Percentiles rank a stretch among this genome's conserved stretches.
These are phyloP conservation scores for Fusarium sp. DNA, from an alignment of 2,329 filamentous ascomycete species.

Conservation along the genomic window DNA sequence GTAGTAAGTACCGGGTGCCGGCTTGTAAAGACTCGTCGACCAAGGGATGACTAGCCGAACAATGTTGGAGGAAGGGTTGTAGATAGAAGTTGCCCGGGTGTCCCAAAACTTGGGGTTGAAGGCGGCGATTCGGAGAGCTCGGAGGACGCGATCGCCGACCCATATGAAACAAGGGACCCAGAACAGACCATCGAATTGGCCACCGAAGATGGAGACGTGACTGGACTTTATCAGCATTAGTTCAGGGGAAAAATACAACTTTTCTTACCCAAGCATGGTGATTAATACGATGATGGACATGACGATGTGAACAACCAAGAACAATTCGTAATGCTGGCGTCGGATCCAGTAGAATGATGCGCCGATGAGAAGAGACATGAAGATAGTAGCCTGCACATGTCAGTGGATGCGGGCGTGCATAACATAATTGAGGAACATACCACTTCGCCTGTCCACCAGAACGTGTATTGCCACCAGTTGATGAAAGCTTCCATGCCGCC, in stretches of 20 bases:
- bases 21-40: conserved; percentile 49
- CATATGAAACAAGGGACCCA: conserved; percentile 64
- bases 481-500: conserved; percentile 53
- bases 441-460: conserved; percentile 64
- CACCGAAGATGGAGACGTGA: conserved; percentile 65
- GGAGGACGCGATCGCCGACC: conserved; percentile 61
- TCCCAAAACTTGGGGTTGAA: conserved; percentile 56
- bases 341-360: conserved; percentile 66
- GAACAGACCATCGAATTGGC: conserved; percentile 61
- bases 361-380: conserved; percentile 59
- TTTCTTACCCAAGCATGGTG: conserved; percentile 63
- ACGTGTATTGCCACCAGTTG: conserved; percentile 56
- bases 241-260: accelerated
- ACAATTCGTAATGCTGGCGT: conserved; percentile 64
- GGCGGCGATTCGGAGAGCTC: conserved; percentile 56
- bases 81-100: conserved; percentile 51
- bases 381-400: conserved; percentile 52
- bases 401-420: accelerated
- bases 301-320: conserved; percentile 63
- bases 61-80: conserved; percentile 55
- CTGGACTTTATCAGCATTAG: conserved; percentile 39
- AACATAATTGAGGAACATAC: conserved; percentile 44
- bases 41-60: conserved; percentile 56
- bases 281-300: conserved; percentile 63
- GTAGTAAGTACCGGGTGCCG: conserved; percentile 58